Base-by-base conservation (phyloP, 164 flowering plant species). In the Echeveria elegans region DNA sequence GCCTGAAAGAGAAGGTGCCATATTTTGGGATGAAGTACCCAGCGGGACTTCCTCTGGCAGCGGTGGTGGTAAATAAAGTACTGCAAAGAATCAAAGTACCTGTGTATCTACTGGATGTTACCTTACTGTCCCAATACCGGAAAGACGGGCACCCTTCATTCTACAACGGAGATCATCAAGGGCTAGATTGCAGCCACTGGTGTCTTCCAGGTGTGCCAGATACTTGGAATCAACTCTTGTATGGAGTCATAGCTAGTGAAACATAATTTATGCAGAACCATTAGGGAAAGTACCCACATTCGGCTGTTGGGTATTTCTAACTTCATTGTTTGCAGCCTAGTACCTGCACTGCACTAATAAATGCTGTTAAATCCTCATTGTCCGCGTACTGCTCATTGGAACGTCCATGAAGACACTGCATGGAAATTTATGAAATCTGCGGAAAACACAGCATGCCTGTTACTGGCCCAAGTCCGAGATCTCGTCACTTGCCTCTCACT, bases 61-160 rank as follows among this genome's bases (percentile, higher is more conserved):
- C 66, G 48, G 4, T 24, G 23, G 67, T 71, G 29, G 59, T 75
- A 21, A 71, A 61, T 23, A 68, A 61, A 40, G 72, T 71, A n/a
- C 37, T 75, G 53, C 15, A 61, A 32, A 43, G n/a, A 31, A 58
- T 72, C 70, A 26, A 9, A 6, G 65, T 68, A 43, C 64, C 63
- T 29, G 77, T 75, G 3, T 26, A 66, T 62, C 58, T 75, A 41
- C 72, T 72, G 9, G 32, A 72, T 50, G 38, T 72, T 38, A 72
- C 74, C 16, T 14, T 14, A 19, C 11, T 72, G 10, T 75, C 77
- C 19, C 67, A 68, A 21, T 56, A 48, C 2, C 50, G 77, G 32
- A 65, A 68, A 59, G 77, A 75, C 62, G 77, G 69, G 23, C 61
- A 56, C 61, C 61, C 61, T 56, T 56, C 61, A 26, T 28, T 14